These are phyloP conservation scores for Aphanoascus verrucosus DNA, from an alignment of 2,329 filamentous ascomycete species.

Conservation along the genomic window DNA sequence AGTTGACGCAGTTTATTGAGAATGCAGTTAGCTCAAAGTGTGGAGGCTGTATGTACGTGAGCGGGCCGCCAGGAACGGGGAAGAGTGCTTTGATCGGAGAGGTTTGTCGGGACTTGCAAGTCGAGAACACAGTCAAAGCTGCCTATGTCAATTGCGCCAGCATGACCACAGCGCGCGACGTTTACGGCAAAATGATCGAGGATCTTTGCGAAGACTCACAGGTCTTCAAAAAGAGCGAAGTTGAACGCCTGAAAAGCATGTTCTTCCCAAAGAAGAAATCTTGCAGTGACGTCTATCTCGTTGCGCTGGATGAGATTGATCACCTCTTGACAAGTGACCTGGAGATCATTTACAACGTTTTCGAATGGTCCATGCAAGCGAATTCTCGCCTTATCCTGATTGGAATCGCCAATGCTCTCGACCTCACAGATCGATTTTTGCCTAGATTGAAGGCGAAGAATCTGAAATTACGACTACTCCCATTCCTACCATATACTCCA, in stretches of 20 bases:
- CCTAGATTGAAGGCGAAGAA: slow-evolving; percentile 88
- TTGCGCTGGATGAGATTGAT: slow-evolving; percentile 91
- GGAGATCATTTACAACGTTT: slow-evolving; percentile 83
- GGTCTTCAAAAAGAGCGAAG: slow-evolving; percentile 55
- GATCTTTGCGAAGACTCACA: slow-evolving; percentile 54
- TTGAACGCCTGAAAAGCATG: slow-evolving; percentile 55
- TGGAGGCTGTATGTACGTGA: slow-evolving; percentile 84
- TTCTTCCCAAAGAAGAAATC: slow-evolving; percentile 56
- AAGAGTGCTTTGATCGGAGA: slow-evolving; percentile 90
- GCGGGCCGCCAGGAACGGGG: slow-evolving; percentile 87
- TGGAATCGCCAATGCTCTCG: slow-evolving; percentile 90
- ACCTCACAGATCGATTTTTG: slow-evolving; percentile 88
- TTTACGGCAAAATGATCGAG: slow-evolving; percentile 69
- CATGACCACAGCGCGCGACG: slow-evolving; percentile 74
- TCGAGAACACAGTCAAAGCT: slow-evolving; percentile 42
- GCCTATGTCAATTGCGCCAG: slow-evolving; percentile 96
- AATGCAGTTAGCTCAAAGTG: slow-evolving; percentile 49
- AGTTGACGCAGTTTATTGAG: slow-evolving; percentile 59
- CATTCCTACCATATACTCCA: slow-evolving; percentile 86
- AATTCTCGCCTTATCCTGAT: slow-evolving; percentile 71
- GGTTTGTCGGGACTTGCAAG: slow-evolving; percentile 53
- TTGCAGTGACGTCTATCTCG: slow-evolving; percentile 54
- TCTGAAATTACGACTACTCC: slow-evolving; percentile 76
- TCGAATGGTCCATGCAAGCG: slow-evolving; percentile 85
- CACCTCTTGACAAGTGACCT: slow-evolving; percentile 81